Evolutionary conservation across 345 rosid species (phyloP).

Genomic region (Syzygium jambos): DNA sequence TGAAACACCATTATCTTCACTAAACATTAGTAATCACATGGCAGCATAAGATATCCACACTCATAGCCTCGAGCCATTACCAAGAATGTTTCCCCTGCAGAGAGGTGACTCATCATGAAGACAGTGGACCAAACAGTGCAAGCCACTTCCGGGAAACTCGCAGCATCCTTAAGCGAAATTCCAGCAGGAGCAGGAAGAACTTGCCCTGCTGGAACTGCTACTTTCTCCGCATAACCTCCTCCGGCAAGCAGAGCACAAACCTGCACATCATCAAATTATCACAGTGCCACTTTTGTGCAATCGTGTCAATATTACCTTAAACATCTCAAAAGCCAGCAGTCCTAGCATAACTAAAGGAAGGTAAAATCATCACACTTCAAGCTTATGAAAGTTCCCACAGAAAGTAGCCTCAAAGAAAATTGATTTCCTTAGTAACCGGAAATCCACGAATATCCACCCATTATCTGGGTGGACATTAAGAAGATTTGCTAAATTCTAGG

Average conservation of each 20-base stretch:
- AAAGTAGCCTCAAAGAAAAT: background rate
- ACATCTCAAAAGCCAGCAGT: background rate
- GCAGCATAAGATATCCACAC: background rate
- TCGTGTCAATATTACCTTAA: background rate
- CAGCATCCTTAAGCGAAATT: conserved; percentile 55
- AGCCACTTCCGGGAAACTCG: conserved; percentile 77
- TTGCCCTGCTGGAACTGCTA: conserved; percentile 64
- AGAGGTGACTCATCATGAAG: conserved; percentile 62
- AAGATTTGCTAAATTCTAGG: background rate
- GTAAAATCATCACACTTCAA: background rate
- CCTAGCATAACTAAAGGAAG: background rate
- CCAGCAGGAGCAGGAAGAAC: conserved; percentile 54
- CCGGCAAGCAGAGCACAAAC: conserved; percentile 90
- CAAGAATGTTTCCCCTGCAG: conserved; percentile 64
- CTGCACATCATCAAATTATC: conserved; percentile 11
- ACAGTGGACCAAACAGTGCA: conserved; percentile 91
- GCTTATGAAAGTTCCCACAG: background rate
- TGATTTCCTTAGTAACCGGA: background rate
- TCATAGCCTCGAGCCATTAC: conserved; percentile 15
- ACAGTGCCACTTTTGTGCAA: background rate
- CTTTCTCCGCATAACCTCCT: conserved; percentile 88
- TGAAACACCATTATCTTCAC: background rate
- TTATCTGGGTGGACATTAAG: background rate
- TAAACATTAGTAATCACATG: background rate
- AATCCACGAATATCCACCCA: background rate